Base-by-base conservation (phyloP, 148 eudicot species). In the Camellia granthamiana region DNA sequence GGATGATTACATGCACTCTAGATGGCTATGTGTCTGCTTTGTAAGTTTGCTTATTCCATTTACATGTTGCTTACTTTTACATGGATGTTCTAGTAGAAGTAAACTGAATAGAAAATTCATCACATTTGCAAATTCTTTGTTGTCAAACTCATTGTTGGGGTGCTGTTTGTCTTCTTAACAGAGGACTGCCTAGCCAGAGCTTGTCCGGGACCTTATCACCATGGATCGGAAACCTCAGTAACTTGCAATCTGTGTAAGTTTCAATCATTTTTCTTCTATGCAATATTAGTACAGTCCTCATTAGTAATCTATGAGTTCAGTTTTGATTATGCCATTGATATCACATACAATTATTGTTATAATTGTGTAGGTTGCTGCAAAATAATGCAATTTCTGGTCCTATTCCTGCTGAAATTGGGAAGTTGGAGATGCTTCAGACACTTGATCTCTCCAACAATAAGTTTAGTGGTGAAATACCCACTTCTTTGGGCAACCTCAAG, bases 151-250 rank as follows among this genome's bases (percentile, higher is more conserved):
- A 59, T 62, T 49, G 44, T 47, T 84, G 12, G 60, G 23, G 77
- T 30, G 19, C 65, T 77, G 19, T 71, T 75, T 54, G 15, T 38
- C 23, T 76, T 79, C 58, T 85, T 43, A 54, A 76, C 88, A 95
- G 99, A 85, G 99, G 97, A 61, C 76, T 92, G 76, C 97, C 99
- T 55, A 92, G 97, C 80, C 92, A 87, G 85, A 90, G 88, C 79
- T 83, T 95, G 83, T 93, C 97, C 0, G 99, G 99, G 82, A 89
- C 69, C 55, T 83, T 95, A 83, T 93, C 97, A 16, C 89, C 97
- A 68, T 90, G 88, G 80, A 90, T 95, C 77, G 97, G 89, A 58
- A 95, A 93, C 84, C 96, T 93, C 79, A 87, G 86, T 74, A 84
- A 90, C 82, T 85, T 95, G 90, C 89, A 91, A 74, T 87, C 94